Conservation (phyloP, 169 alveolate genomes). For the Perkinsus olseni region DNA sequence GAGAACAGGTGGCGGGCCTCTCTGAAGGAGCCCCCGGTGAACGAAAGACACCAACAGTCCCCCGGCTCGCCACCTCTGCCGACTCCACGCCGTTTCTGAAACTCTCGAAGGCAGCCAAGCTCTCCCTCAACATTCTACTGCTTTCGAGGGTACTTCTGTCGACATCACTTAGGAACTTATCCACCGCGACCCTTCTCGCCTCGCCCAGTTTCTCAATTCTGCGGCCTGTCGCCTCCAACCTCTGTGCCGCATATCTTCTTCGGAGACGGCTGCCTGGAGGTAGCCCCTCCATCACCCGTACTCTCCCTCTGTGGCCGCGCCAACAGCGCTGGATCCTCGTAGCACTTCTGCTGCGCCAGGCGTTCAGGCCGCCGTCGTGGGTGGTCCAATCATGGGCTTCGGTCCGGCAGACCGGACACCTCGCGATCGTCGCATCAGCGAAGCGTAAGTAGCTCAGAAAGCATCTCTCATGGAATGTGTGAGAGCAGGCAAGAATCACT, state of each 20-base stretch:
- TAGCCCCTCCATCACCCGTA: background rate
- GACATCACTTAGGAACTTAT: background rate
- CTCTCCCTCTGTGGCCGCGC: background rate
- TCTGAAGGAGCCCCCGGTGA: no score
- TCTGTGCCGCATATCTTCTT: background rate
- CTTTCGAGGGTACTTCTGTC: background rate
- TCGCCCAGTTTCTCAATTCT: background rate
- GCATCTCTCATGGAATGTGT: background rate
- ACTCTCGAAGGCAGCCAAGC: background rate
- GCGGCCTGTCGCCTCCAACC: background rate
- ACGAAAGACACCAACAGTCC: no score
- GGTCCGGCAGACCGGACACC: background rate
- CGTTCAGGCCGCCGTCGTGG: background rate
- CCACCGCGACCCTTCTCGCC: background rate
- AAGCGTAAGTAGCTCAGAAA: background rate
- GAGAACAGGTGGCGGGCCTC: no score
- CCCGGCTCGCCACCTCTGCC: no score
- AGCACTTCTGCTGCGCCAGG: background rate
- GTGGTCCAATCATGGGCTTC: background rate
- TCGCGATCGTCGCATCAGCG: background rate
- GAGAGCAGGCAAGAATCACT: background rate
- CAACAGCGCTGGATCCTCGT: background rate
- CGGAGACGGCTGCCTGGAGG: background rate
- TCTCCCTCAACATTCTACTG: background rate
- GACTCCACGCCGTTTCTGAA: background rate